Evolutionary conservation across 1,139 yeast genomes (phyloP), one percentile per base, ranked within the genome.

Genomic region (Sugiyamaella neomexicana): DNA sequence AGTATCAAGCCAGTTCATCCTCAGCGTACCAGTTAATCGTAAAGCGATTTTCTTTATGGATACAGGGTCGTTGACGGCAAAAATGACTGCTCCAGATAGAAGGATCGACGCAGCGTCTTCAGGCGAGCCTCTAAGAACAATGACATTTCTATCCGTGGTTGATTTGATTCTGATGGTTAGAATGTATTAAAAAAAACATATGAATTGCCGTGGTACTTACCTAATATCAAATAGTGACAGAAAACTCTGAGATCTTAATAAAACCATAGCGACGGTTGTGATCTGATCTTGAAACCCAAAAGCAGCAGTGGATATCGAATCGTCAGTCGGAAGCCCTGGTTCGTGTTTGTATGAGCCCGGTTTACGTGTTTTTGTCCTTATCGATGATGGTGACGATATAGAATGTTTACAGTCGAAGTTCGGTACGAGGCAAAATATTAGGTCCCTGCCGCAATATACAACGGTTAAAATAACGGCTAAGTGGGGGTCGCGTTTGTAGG

Each of bases 21-120:
- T 75, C 46, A 89, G 66, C 1, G 83, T 83, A 2, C 93, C 87
- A 58, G 81, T 80, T 31, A 93, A 71, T 58, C 83, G 77, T 54
- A 93, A 72, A 5, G 81, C 70, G 57, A 93, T 69, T 62, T 79
- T 80, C 65, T 81, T 85, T 51, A 93, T 78, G 7, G 82, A 74
- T 57, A 89, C 73, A 1, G 96, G 89, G 62, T 93, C 98, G 31
- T 79, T 75, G 0, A 89, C 82, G 0, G 95, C 80, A 32, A 93
- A 72, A 0, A 87, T 93, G 23, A 93, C 83, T 23, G 82, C 82
- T 5, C 99, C 99, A 0, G 85, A 74, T 37, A 93, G 69, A 12
- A 86, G 72, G 1, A 83, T 88, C 1, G 96, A 85, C 0, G 89
- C 79, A 0, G 98, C 96, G 54, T 85, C 93, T 46, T 80, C 79